phyloP scores from a whole-genome alignment of 2,329 filamentous ascomycete genomes.

The Cylindrodendrum hubeiense region DNA sequence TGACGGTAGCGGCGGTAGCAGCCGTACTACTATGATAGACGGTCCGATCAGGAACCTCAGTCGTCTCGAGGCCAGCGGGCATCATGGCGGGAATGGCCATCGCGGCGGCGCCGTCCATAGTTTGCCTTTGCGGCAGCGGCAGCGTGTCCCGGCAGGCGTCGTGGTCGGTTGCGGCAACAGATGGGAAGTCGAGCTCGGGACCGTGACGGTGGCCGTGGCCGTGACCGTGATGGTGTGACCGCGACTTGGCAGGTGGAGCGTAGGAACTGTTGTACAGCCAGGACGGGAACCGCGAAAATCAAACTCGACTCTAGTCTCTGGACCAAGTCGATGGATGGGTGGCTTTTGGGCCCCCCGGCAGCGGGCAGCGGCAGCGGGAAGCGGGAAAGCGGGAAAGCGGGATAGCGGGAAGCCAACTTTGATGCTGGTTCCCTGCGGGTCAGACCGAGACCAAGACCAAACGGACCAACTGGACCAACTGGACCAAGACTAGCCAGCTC shows the following conservation, averaged over 20 bases:
- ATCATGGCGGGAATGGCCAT: constrained; percentile 23
- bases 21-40: constrained; percentile 8
- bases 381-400: constrained; percentile 27
- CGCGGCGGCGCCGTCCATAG: constrained; percentile 18
- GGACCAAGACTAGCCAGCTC: too few species aligned
- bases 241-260: constrained; percentile 19
- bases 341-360: constrained; percentile 21
- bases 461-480: neutral
- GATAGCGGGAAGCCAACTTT: constrained; percentile 21
- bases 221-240: constrained; percentile 12
- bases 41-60: constrained; percentile 15
- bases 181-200: constrained; percentile 1
- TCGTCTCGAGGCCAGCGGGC: neutral
- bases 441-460: constrained; percentile 4
- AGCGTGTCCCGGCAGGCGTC: constrained; percentile 21
- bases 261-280: constrained; percentile 25
- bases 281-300: constrained; percentile 18
- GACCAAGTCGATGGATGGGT: constrained; percentile 24
- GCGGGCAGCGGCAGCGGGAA: constrained; percentile 28
- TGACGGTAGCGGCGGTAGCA: constrained; percentile 8
- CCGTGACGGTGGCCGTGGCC: neutral
- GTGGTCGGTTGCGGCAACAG: constrained; percentile 4
- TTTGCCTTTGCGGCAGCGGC: constrained; percentile 10
- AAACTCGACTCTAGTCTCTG: constrained; percentile 25
- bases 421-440: constrained; percentile 28